Base-by-base conservation (phyloP, 2,329 filamentous ascomycete genomes). In the Madurella mycetomatis region DNA sequence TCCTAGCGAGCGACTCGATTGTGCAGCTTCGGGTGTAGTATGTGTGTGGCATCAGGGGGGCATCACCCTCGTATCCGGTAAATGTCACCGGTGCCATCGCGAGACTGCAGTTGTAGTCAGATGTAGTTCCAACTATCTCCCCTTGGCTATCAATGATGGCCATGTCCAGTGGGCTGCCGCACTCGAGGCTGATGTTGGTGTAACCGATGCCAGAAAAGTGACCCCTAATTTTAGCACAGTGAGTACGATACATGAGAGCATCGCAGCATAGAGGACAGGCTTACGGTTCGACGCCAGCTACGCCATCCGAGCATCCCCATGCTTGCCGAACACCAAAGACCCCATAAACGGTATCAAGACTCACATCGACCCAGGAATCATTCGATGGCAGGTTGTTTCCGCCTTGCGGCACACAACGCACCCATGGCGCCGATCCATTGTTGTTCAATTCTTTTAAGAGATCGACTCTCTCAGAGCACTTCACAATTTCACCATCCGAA, bases 21-120 rank as follows among this genome's bases (percentile, higher is more conserved):
- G 60, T 63, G 55, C 61, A 63, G 50, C 60, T 62, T 16, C 47
- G 44, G 11, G 34, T 53, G 49, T 61, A 61, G 11, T 40, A 47
- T 1, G 61, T 64, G 30, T 62, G 61, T 12, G 60, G 61, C 52
- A 64, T 59, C 17, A 16, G 17, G 5, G 58, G 56, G 31, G 50
- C 41, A 1, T 47, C 41, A 12, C 53, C 51, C 11, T 48, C 41
- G 37, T 63, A 63, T 0, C 60, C 61, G 18, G 58, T 57, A 9
- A 61, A 54, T 15, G 53, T 44, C n/a, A 48, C 45, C 8, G 53
- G 32, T 7, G 34, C 8, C 1, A 43, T 9, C 1, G 52, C 46
- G 16, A 62, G 52, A 7, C 48, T 53, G 34, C 57, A 62, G 47
- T 43, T 56, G 44, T 57, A 57, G 9, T 46, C 34, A 15, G 34